Evolutionary conservation across 2,329 filamentous ascomycete species (phyloP).

Genomic region (Cryphonectria parasitica): DNA sequence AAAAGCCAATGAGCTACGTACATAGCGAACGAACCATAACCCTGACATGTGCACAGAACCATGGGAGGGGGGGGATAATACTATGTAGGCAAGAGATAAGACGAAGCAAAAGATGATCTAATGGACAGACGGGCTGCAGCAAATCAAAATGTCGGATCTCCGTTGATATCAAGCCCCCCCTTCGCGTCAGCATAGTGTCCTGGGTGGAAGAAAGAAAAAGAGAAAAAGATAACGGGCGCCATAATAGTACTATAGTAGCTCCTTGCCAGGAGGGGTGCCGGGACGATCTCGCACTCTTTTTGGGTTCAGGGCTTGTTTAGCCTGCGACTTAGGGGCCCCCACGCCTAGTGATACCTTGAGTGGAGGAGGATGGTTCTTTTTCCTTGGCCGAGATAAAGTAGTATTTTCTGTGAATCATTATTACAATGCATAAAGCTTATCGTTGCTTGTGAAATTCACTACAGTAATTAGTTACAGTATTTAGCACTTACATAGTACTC

Average conservation of each 20-base stretch:
- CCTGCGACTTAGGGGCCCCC: neutral
- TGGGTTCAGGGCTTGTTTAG: neutral
- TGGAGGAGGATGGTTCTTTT: neutral
- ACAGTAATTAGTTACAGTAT: neutral
- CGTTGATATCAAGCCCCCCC: neutral
- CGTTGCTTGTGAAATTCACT: neutral
- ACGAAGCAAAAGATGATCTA: constrained; percentile 4
- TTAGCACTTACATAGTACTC: neutral
- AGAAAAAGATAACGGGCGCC: constrained; percentile 3
- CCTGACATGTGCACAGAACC: neutral
- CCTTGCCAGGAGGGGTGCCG: neutral
- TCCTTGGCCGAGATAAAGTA: neutral
- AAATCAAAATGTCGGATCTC: constrained; percentile 2
- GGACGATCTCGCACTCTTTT: constrained; percentile 1
- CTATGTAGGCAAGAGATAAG: constrained; percentile 4
- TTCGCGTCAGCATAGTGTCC: neutral
- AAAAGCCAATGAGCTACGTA: neutral
- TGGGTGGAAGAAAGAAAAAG: neutral
- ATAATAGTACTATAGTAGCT: neutral
- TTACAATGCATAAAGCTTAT: neutral
- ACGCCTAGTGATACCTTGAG: neutral
- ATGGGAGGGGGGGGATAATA: neutral
- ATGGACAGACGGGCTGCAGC: neutral
- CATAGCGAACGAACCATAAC: neutral
- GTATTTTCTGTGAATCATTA: neutral